Evolutionary conservation across 108 stramenopile species (phyloP).

Genomic region (Fragilaria crotonensis): DNA sequence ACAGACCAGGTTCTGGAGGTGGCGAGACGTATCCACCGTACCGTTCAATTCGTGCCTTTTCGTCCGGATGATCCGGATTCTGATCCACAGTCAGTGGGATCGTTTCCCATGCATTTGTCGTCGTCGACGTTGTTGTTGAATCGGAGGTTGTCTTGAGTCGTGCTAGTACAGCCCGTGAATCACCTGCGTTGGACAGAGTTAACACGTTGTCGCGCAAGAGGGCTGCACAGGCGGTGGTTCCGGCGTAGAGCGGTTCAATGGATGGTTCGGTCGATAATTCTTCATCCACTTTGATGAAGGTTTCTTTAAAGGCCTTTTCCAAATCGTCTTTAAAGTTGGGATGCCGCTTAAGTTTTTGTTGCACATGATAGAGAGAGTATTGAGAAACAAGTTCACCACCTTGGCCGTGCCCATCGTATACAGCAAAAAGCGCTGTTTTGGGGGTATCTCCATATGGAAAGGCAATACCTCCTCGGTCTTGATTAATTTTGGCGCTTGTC

Average conservation of each 20-base stretch:
- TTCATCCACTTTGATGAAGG: conserved; percentile 74
- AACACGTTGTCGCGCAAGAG: conserved; percentile 63
- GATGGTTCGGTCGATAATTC: conserved; percentile 47
- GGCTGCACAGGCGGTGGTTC: conserved; percentile 89
- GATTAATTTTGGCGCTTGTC: conserved; percentile 89
- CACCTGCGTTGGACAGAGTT: conserved; percentile 84
- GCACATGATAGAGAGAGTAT: conserved; percentile 82
- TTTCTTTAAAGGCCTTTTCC: conserved; percentile 63
- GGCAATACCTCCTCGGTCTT: conserved; percentile 91
- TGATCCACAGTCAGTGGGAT: conserved; percentile 80
- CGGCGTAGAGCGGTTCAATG: conserved; percentile 80
- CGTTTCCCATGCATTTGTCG: conserved; percentile 18
- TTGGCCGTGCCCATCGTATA: conserved; percentile 91
- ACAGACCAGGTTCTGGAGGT: conserved; percentile 84
- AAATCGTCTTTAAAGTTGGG: conserved; percentile 36
- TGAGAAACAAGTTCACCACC: conserved; percentile 88
- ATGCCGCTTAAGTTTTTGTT: conserved; percentile 53
- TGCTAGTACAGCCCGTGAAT: conserved; percentile 89
- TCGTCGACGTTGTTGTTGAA: background rate
- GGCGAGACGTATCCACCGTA: conserved; percentile 91
- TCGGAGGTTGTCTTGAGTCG: conserved; percentile 8
- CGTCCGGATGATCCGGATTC: conserved; percentile 82
- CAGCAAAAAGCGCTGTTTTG: conserved; percentile 79
- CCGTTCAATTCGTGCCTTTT: conserved; percentile 70
- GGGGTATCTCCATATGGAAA: conserved; percentile 78